A percentile compares a stretch with the other conserved stretches of the same genome.
These are phyloP conservation scores for Bonia amplexicaulis DNA, from an alignment of 176 grass and related monocot genomes.

Conservation along the genomic window DNA sequence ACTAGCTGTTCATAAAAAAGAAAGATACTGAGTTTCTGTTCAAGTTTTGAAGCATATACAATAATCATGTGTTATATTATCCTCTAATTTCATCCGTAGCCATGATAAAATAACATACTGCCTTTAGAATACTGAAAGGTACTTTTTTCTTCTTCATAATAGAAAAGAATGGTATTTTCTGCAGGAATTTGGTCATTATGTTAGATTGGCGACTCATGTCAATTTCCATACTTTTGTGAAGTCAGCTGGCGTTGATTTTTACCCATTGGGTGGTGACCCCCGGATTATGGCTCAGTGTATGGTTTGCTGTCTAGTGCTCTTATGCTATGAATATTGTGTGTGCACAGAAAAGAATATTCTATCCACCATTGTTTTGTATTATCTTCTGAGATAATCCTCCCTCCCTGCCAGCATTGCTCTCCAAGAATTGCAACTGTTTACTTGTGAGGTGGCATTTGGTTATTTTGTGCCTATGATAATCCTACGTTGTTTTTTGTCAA, in stretches of 20 bases:
- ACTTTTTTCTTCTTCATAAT: neutral
- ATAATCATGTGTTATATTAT: conserved; percentile 8
- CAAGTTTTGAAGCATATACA: neutral
- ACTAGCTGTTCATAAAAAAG: neutral
- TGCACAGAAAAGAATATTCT: neutral
- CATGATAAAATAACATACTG: neutral
- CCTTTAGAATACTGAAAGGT: conserved; percentile 2
- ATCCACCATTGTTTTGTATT: neutral
- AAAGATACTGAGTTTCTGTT: conserved; percentile 3
- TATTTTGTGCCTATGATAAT: conserved; percentile 13
- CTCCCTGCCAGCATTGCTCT: neutral
- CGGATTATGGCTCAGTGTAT: conserved; percentile 85
- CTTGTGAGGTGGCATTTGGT: neutral
- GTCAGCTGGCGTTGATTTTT: conserved; percentile 86
- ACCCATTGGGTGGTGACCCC: conserved; percentile 93
- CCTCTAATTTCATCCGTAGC: neutral
- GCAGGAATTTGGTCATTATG: conserved; percentile 97
- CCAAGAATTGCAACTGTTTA: neutral
- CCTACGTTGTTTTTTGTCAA: neutral
- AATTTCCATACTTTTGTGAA: conserved; percentile 96
- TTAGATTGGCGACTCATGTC: conserved; percentile 92
- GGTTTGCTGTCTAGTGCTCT: conserved; percentile 34
- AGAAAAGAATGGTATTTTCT: conserved; percentile 14
- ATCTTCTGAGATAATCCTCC: neutral
- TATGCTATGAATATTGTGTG: conserved; percentile 20